Base-by-base conservation (phyloP, 768 basidiomycete species). In the Trichaptum fuscoviolaceum region DNA sequence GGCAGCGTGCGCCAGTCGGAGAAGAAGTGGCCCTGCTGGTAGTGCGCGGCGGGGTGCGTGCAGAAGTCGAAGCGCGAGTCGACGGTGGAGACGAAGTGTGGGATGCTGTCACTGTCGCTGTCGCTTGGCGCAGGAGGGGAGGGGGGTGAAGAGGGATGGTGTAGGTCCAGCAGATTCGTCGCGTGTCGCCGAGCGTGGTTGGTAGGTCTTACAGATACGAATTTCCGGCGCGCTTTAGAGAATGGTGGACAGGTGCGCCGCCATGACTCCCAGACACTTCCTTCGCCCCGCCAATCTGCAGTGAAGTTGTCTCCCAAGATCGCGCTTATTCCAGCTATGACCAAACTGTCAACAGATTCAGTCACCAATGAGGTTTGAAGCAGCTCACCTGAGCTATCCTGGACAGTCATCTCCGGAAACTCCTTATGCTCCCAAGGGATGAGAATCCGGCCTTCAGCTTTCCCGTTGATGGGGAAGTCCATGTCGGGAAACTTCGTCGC, bases 1-100 rank as follows among this genome's bases (percentile, higher is more conserved):
- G 91, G 86, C 66, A 98, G 88, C 0, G 90, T 91, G 24, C 96
- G 82, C 92, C 94, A 97, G 76, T 99, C 96, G 18, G 93, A 93
- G 84, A 97, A 99, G 77, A 97, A 98, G 77, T 95, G 95, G 12
- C 96, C 95, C 74, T 99, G 97, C 30, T 84, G 83, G 72, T 91
- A 88, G 70, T 90, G 95, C 23, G 91, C 88, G 78, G 92, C 90
- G 0, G 96, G 95, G 35, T 86, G 80, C 34, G 78, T 72, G 77
- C 97, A 99, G 73, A 91, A 95, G 72, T 96, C 87, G 68, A 86
- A 83, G 4, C 80, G 79, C 63, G 85, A 81, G 23, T 92, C 87
- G 12, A 88, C 87, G 1, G 77, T 77, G 27, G 77, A 69, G 10
- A 80, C 79, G 75, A 99, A 98, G 0, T 74, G 71, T 71, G 95